Conservation (phyloP, 23 red algal genomes). For the Gracilaria vermiculophylla region DNA sequence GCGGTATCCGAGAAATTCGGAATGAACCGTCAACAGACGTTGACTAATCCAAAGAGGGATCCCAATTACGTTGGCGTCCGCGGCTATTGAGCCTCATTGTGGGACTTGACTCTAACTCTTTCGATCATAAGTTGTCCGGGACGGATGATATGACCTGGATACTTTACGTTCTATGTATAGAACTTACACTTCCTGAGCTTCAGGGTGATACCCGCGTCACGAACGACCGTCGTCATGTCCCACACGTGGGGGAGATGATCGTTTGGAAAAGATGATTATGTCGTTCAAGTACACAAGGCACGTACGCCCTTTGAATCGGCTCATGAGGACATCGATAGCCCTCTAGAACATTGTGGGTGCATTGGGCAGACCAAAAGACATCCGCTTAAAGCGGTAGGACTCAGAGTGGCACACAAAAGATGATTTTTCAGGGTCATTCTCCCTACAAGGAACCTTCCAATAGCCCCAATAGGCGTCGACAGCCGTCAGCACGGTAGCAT, state of each 20-base stretch:
- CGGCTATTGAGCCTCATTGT: background rate
- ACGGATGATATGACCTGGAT: background rate
- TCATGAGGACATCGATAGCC: too few species aligned
- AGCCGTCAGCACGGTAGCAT: background rate
- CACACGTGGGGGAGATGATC: background rate
- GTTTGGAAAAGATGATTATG: background rate
- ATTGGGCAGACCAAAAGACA: too few species aligned
- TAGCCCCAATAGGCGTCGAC: background rate
- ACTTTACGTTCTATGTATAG: background rate
- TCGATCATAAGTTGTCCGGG: background rate
- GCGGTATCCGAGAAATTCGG: background rate
- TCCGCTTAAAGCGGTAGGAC: too few species aligned
- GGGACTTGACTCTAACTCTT: background rate
- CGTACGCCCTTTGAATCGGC: background rate
- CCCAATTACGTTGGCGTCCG: background rate
- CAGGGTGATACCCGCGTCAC: background rate
- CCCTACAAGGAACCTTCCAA: background rate
- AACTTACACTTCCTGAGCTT: conserved; percentile 11
- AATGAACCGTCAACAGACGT: conserved; percentile 20
- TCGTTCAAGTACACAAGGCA: background rate
- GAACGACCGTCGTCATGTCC: background rate
- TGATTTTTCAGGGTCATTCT: background rate
- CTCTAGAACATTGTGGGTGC: too few species aligned
- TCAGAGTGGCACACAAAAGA: too few species aligned
- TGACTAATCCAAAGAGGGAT: conserved; percentile 9